Conservation (phyloP, 73 alveolate genomes). For the Paramecium sonneborni region DNA sequence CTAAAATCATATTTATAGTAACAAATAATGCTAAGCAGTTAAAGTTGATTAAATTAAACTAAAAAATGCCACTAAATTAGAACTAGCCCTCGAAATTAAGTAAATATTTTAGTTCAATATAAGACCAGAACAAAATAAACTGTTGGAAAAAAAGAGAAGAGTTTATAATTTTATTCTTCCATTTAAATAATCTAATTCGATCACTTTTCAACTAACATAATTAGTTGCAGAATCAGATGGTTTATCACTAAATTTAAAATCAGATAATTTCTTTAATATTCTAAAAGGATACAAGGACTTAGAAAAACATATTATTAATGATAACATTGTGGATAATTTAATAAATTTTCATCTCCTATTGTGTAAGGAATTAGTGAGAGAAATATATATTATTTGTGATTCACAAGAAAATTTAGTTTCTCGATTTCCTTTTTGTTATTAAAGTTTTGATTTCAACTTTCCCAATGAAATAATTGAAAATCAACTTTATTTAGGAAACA, state of each 20-base stretch:
- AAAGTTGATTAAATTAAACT: background rate
- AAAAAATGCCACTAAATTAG: background rate
- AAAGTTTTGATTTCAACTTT: background rate
- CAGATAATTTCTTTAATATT: background rate
- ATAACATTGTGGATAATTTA: background rate
- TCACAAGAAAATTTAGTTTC: background rate
- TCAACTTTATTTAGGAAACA: slow-evolving; percentile 75
- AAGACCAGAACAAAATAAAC: background rate
- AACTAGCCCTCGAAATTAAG: background rate
- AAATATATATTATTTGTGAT: slow-evolving; percentile 11
- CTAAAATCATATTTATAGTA: background rate
- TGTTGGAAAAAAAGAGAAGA: slow-evolving; percentile 10
- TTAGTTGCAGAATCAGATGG: background rate
- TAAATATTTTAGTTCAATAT: background rate
- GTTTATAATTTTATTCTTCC: background rate
- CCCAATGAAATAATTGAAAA: slow-evolving; percentile 76
- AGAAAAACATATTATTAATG: background rate
- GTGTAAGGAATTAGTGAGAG: background rate
- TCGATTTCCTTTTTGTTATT: background rate
- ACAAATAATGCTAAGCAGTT: background rate
- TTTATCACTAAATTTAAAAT: background rate
- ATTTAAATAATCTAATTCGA: background rate
- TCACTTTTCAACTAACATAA: background rate
- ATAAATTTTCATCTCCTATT: background rate
- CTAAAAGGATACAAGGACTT: background rate